Evolutionary conservation across 2,329 filamentous ascomycete genomes (phyloP).

Genomic region (Rutstroemia sp.): DNA sequence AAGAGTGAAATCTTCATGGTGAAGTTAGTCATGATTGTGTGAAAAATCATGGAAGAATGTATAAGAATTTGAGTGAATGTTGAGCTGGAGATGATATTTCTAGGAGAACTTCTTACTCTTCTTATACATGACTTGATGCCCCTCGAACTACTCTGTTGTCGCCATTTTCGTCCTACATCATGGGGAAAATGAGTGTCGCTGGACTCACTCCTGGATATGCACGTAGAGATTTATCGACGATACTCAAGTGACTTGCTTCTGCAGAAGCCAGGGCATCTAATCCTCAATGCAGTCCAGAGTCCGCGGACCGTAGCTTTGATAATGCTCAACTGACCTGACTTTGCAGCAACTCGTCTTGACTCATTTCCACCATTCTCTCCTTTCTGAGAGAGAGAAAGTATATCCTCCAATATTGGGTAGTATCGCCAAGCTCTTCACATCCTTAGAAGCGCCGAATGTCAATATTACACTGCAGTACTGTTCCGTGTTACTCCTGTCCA

Average conservation of each 20-base stretch:
- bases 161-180: not conserved
- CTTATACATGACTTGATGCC: not conserved
- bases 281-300: not conserved
- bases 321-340: not conserved
- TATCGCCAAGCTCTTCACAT: not conserved
- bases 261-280: not conserved
- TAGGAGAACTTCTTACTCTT: not conserved
- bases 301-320: not conserved
- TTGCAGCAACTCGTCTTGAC: not conserved
- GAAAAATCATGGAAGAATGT: not conserved
- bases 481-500: not conserved
- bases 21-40: not conserved
- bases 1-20: constrained; percentile 22
- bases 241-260: not conserved
- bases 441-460: not conserved
- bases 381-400: not conserved
- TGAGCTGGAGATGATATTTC: not conserved
- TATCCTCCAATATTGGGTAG: not conserved
- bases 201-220: not conserved
- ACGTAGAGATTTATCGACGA: too few species aligned
- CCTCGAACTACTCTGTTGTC: not conserved
- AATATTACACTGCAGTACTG: not conserved
- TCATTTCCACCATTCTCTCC: not conserved
- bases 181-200: not conserved
- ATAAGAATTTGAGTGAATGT: not conserved